Evolutionary conservation across 129 eudicot species (phyloP).

Genomic region (Calendula officinalis): DNA sequence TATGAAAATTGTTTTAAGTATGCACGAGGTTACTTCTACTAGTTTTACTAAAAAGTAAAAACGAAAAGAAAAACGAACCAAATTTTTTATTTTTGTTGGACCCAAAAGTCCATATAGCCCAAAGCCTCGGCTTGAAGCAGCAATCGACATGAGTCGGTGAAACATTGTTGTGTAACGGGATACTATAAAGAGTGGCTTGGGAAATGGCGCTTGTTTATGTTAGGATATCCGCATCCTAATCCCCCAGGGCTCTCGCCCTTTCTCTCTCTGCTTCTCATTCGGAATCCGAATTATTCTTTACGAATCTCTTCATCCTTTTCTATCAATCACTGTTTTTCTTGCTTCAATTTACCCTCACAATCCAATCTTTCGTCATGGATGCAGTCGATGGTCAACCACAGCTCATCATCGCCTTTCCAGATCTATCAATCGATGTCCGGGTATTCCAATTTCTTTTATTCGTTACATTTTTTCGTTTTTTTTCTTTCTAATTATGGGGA

Average conservation of each 20-base stretch:
- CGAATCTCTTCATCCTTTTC: constrained; percentile 30
- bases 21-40: too few relatives aligned
- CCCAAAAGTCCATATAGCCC: too few relatives aligned
- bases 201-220: constrained; percentile 9
- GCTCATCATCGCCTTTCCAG: constrained; percentile 32
- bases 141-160: neutral
- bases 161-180: neutral
- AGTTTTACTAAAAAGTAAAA: too few relatives aligned
- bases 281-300: constrained; percentile 43
- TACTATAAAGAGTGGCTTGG: constrained; percentile 1
- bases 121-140: too few relatives aligned
- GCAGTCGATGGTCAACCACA: constrained; percentile 41
- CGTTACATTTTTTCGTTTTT: neutral
- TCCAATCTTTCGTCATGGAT: constrained; percentile 39
- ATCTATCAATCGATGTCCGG: constrained; percentile 45
- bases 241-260: constrained; percentile 25
- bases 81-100: too few relatives aligned
- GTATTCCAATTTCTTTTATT: constrained; percentile 11
- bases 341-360: constrained; percentile 3
- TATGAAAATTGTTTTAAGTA: too few relatives aligned
- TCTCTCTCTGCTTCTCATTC: neutral
- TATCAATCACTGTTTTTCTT: neutral
- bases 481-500: neutral
- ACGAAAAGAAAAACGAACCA: too few relatives aligned
- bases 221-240: constrained; percentile 5